Evolutionary conservation across 441 rosid genomes (phyloP), one percentile per base, ranked within the genome.

Genomic region (Capsella rubella): DNA sequence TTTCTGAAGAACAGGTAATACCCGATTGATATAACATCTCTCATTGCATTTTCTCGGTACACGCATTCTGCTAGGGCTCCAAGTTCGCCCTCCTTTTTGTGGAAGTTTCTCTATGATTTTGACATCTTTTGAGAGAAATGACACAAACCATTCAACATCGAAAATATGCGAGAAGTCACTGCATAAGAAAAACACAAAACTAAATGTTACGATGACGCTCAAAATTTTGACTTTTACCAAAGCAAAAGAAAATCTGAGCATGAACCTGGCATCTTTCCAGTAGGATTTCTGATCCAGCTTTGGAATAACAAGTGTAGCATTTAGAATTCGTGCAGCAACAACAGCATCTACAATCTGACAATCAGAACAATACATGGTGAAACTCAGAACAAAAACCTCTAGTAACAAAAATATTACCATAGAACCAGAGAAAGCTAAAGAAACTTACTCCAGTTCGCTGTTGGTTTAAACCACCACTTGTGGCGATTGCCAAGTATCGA

Each of bases 401-500:
- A 16, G 46, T 28, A 61, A 37, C 27, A 27, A 52, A 8, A 3
- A 28, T 35, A 18, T 14, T 4, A 64, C 16, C 25, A 53, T 2
- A 40, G 51, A 43, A 59, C 18, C 46, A 54, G 3, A 42, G 11
- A 25, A 34, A 29, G 62, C 60, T 51, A 40, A 31, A 73, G 61
- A 69, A 75, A 79, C 67, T 73, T 81, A 90, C 98, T 84, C 98
- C 98, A 35, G 97, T 92, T 72, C 98, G 82, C 67, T 93, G 97
- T 79, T 93, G 98, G 82, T 93, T 93, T 83, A 93, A 86, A 43
- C 98, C 98, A 78, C 98, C 98, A 67, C 96, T 93, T 4, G 98
- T 87, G 16, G 89, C 92, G 50, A 93, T 88, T 13, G 84, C 82
- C 85, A 93, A 71, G 84, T 86, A 93, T 5, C 97, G 84, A 77